A percentile compares a stretch with the other conserved stretches of the same genome.
These are phyloP conservation scores for Populus davidiana DNA, from an alignment of 345 rosid species.

Conservation along the genomic window DNA sequence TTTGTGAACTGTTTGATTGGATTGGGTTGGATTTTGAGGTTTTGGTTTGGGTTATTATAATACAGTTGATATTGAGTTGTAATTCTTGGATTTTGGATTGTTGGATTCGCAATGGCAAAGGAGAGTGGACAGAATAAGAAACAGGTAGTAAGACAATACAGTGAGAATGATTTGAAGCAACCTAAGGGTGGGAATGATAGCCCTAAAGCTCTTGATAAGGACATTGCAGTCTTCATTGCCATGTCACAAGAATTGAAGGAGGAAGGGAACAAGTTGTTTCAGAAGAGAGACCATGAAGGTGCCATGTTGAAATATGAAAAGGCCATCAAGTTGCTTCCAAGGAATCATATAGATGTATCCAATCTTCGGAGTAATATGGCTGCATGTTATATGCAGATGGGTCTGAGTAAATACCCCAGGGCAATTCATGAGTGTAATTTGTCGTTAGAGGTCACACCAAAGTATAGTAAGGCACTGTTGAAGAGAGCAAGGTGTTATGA, in stretches of 20 bases:
- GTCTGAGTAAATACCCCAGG: slow-evolving; percentile 60
- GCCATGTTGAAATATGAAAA: slow-evolving; percentile 75
- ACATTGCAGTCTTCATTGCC: slow-evolving; percentile 46
- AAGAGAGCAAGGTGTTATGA: slow-evolving; percentile 92
- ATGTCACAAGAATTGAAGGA: slow-evolving; percentile 72
- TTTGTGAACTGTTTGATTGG: slow-evolving; percentile 3
- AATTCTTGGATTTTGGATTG: slow-evolving; percentile 10
- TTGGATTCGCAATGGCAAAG: slow-evolving; percentile 44
- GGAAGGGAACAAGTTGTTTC: slow-evolving; percentile 82
- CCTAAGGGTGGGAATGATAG: slow-evolving; percentile 25
- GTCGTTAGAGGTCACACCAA: slow-evolving; percentile 68
- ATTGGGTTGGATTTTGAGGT: slow-evolving; percentile 12
- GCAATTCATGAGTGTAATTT: slow-evolving; percentile 76
- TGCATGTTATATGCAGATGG: slow-evolving; percentile 88
- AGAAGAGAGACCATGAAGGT: slow-evolving; percentile 64
- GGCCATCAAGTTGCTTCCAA: slow-evolving; percentile 77
- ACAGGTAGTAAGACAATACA: slow-evolving; percentile 30
- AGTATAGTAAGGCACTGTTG: slow-evolving; percentile 63
- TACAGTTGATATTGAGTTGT: slow-evolving; percentile 9
- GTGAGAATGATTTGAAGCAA: slow-evolving; percentile 41
- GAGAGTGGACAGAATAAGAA: slow-evolving; percentile 45
- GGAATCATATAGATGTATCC: slow-evolving; percentile 58
- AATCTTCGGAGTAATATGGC: slow-evolving; percentile 76
- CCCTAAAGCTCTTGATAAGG: slow-evolving; percentile 42
- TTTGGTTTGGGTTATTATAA: background rate